Conservation (phyloP, 2,329 filamentous ascomycete genomes). For the Hyphodiscus sp. region DNA sequence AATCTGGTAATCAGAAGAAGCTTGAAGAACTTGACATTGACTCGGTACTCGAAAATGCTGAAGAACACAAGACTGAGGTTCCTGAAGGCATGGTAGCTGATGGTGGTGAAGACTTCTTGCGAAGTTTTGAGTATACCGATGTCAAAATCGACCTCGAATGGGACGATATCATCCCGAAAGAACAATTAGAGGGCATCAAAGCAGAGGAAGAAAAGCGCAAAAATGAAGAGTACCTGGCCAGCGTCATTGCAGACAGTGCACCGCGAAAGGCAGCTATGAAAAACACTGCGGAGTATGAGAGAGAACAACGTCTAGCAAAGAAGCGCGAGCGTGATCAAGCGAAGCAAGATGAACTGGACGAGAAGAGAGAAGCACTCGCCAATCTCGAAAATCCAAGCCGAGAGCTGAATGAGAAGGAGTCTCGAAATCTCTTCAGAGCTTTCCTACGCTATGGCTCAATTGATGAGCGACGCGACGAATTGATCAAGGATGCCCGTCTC, state of each 20-base stretch:
- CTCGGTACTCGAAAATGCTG: constrained; percentile 91
- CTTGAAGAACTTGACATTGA: constrained; percentile 97
- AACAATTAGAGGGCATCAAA: constrained; percentile 84
- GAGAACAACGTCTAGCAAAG: constrained; percentile 58
- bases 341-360: constrained; percentile 63
- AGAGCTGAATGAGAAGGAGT: constrained; percentile 88
- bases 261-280: constrained; percentile 67
- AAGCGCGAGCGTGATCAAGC: constrained; percentile 58
- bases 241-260: constrained; percentile 77
- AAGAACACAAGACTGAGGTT: constrained; percentile 94
- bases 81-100: constrained; percentile 91
- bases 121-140: constrained; percentile 85
- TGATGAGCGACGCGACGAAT: constrained; percentile 79
- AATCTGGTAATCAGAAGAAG: constrained; percentile 92
- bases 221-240: constrained; percentile 75
- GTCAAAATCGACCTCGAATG: constrained; percentile 96
- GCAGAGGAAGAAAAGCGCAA: constrained; percentile 79
- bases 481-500: constrained; percentile 81
- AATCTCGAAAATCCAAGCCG: constrained; percentile 77
- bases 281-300: constrained; percentile 50
- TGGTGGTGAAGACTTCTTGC: constrained; percentile 93
- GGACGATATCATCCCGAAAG: constrained; percentile 97
- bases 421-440: constrained; percentile 81
- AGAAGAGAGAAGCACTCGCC: constrained; percentile 62
- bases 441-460: constrained; percentile 89